Evolutionary conservation across 2,329 filamentous ascomycete genomes (phyloP).

Genomic region (Penicillium sp.): DNA sequence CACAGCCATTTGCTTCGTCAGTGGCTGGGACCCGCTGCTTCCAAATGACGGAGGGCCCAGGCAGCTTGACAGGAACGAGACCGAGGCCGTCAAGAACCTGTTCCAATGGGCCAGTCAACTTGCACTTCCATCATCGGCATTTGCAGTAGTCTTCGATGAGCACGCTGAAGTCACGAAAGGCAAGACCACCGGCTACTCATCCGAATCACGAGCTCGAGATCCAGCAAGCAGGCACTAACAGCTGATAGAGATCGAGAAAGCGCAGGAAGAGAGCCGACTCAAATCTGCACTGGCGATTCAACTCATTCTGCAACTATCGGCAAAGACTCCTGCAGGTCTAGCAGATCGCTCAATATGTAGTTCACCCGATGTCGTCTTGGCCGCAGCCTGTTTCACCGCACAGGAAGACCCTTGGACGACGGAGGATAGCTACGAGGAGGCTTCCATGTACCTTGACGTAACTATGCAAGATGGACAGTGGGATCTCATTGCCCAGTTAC

Average conservation of each 20-base stretch:
- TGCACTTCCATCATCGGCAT: conserved; percentile 40
- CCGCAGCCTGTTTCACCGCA: conserved; percentile 40
- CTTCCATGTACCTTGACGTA: conserved; percentile 14
- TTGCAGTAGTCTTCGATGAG: conserved; percentile 36
- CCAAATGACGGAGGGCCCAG: conserved; percentile 21
- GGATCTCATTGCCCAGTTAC: conserved; percentile 30
- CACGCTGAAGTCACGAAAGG: conserved; percentile 23
- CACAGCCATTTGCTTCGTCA: conserved; percentile 32
- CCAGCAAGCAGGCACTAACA: background rate
- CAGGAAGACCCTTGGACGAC: conserved; percentile 43
- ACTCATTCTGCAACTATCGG: conserved; percentile 27
- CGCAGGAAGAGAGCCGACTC: conserved; percentile 31
- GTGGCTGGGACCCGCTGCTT: conserved; percentile 19
- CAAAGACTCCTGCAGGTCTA: conserved; percentile 13
- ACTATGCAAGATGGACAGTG: conserved; percentile 5
- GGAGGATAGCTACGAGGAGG: conserved; percentile 19
- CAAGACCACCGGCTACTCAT: background rate
- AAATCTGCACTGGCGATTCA: conserved; percentile 37
- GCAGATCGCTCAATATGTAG: conserved; percentile 28
- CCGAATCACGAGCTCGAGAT: background rate
- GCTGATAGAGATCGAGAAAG: conserved; percentile 22
- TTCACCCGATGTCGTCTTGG: conserved; percentile 33
- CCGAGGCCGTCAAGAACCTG: conserved; percentile 30
- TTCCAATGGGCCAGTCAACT: conserved; percentile 38
- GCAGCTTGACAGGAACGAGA: conserved; percentile 29